Conservation (phyloP, 495 filamentous ascomycete genomes). For the Xylaria flabelliformis region DNA sequence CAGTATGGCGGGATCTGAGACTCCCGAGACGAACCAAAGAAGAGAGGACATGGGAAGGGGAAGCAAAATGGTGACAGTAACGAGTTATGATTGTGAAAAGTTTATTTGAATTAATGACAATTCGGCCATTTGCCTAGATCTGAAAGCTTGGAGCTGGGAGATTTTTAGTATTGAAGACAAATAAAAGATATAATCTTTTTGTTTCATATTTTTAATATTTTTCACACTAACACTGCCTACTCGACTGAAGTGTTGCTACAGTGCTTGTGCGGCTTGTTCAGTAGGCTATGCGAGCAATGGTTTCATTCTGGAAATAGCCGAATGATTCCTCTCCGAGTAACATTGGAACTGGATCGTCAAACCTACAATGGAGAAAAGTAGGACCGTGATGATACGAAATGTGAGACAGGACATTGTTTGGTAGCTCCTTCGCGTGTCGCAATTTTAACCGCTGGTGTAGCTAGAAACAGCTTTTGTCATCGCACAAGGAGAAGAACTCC, state of each 20-base stretch:
- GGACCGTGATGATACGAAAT: not conserved
- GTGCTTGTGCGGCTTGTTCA: not conserved
- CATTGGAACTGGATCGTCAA: not conserved
- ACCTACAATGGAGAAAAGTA: not conserved
- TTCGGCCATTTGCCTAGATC: conserved; percentile 20
- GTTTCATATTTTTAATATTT: not conserved
- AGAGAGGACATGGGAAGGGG: not conserved
- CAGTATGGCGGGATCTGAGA: conserved; percentile 35
- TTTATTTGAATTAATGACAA: conserved; percentile 24
- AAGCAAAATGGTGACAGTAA: conserved; percentile 9
- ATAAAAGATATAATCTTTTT: not conserved
- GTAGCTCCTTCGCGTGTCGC: not conserved
- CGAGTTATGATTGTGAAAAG: conserved; percentile 23
- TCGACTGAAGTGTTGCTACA: not conserved
- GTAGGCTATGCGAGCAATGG: not conserved
- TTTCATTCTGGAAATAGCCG: not conserved
- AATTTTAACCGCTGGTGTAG: not conserved
- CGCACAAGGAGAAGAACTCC: not conserved
- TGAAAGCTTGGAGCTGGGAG: conserved; percentile 20
- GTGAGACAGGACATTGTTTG: not conserved
- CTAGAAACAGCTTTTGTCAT: not conserved
- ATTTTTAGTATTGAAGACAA: conserved; percentile 4
- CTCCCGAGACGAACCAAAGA: not conserved
- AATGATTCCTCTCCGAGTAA: not conserved
- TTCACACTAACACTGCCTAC: not conserved